These are phyloP conservation scores for Monilinia vaccinii-corymbosi DNA, from an alignment of 2,329 filamentous ascomycete species.

Conservation along the genomic window DNA sequence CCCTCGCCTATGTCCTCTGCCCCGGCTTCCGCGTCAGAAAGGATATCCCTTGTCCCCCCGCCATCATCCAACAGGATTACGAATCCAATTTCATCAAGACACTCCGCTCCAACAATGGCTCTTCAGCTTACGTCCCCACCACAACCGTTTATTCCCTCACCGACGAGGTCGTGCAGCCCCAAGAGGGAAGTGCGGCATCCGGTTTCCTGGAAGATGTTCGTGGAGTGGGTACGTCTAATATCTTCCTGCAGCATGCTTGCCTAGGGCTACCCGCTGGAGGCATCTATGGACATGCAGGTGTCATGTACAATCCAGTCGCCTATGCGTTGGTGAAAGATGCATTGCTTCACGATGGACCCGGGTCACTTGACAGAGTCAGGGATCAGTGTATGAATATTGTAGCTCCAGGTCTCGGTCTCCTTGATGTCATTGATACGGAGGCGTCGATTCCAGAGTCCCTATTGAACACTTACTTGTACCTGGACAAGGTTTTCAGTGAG, in stretches of 20 bases:
- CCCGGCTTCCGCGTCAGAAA: constrained; percentile 9
- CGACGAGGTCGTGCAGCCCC: constrained; percentile 45
- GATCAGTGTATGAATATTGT: neutral
- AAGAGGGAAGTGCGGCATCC: constrained; percentile 38
- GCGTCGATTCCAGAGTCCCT: neutral
- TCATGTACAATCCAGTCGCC: neutral
- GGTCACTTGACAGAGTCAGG: neutral
- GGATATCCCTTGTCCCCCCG: neutral
- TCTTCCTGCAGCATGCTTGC: constrained; percentile 3
- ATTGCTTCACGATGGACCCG: neutral
- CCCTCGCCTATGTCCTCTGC: constrained; percentile 28
- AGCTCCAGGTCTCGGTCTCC: neutral
- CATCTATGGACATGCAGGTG: neutral
- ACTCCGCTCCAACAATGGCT: constrained; percentile 37
- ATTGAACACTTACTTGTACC: neutral
- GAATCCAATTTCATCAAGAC: constrained; percentile 35
- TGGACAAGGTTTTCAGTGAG: neutral
- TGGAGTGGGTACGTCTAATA: neutral
- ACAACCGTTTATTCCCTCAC: constrained; percentile 42
- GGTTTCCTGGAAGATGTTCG: constrained; percentile 32
- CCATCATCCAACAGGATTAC: constrained; percentile 36
- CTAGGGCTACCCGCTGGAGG: neutral
- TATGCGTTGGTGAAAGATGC: constrained; percentile 5
- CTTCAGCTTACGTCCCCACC: constrained; percentile 45
- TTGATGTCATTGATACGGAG: neutral